Conservation (phyloP, 495 filamentous ascomycete species). For the Penicillium lagena region DNA sequence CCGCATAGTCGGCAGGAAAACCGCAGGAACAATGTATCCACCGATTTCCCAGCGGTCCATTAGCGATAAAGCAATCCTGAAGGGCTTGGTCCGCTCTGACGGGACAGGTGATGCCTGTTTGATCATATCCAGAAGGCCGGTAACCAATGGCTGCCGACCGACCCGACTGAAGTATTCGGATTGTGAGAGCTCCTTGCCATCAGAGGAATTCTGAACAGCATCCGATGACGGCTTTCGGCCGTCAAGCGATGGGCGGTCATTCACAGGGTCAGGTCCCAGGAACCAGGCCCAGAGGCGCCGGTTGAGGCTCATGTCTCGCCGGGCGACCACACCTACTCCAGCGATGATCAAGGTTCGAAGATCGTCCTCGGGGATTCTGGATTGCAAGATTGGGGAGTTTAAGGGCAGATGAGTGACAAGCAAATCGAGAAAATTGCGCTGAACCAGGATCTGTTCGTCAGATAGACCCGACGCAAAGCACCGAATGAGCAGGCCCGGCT, state of each 20-base stretch:
- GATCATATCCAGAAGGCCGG: conserved; percentile 74
- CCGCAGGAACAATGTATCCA: conserved; percentile 73
- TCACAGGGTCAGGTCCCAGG: conserved; percentile 68
- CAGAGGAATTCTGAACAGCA: conserved; percentile 37
- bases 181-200: conserved; percentile 37
- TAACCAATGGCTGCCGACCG: conserved; percentile 66
- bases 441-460: conserved; percentile 85
- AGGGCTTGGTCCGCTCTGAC: conserved; percentile 74
- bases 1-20: conserved; percentile 81
- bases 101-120: conserved; percentile 45
- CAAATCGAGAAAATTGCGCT: conserved; percentile 88
- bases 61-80: conserved; percentile 84
- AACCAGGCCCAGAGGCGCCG: conserved; percentile 95
- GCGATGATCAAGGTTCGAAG: conserved; percentile 74
- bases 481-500: conserved; percentile 83
- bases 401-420: conserved; percentile 87
- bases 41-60: conserved; percentile 99
- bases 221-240: conserved; percentile 42
- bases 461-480: conserved; percentile 86
- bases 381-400: conserved; percentile 76
- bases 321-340: conserved; percentile 74
- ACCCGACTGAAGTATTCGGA: conserved; percentile 72
- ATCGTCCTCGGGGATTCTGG: conserved; percentile 61
- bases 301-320: conserved; percentile 95
- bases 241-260: conserved; percentile 38